These are phyloP conservation scores for Populus simonii DNA, from an alignment of 345 rosid species.

Conservation along the genomic window DNA sequence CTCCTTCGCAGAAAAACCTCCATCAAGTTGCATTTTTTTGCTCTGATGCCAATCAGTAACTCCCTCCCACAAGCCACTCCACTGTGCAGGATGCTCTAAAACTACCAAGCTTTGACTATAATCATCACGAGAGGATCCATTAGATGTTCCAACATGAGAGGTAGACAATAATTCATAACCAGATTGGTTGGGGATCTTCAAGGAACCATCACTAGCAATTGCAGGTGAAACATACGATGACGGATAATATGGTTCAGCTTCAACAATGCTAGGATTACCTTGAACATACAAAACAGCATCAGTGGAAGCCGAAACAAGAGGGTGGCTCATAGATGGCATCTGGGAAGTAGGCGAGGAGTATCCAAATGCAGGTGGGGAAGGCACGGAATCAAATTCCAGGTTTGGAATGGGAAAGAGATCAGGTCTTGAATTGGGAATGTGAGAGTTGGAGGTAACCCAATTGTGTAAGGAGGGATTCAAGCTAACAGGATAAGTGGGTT, in stretches of 20 bases:
- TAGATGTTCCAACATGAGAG: slow-evolving; percentile 19
- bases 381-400: slow-evolving; percentile 14
- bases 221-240: slow-evolving; percentile 33
- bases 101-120: slow-evolving; percentile 26
- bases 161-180: slow-evolving; percentile 23
- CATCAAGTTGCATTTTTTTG: slow-evolving; percentile 22
- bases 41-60: slow-evolving; percentile 26
- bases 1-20: slow-evolving; percentile 24
- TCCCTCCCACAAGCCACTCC: slow-evolving; percentile 39
- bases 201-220: neutral
- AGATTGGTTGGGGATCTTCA: slow-evolving; percentile 16
- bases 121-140: slow-evolving; percentile 21
- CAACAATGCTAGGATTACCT: slow-evolving; percentile 17
- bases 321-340: slow-evolving; percentile 17
- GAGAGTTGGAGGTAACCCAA: slow-evolving; percentile 19
- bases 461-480: slow-evolving; percentile 26
- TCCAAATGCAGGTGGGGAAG: slow-evolving; percentile 22
- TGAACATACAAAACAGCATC: slow-evolving; percentile 26
- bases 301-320: slow-evolving; percentile 19
- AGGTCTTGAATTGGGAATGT: slow-evolving; percentile 8
- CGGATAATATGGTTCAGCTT: slow-evolving; percentile 39
- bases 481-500: slow-evolving; percentile 23
- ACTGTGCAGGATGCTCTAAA: slow-evolving; percentile 12
- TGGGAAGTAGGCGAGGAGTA: slow-evolving; percentile 23
- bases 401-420: slow-evolving; percentile 8